Evolutionary conservation across 2,329 filamentous ascomycete genomes (phyloP), one percentile per base, ranked within the genome.

Genomic region (Cordyceps javanica): DNA sequence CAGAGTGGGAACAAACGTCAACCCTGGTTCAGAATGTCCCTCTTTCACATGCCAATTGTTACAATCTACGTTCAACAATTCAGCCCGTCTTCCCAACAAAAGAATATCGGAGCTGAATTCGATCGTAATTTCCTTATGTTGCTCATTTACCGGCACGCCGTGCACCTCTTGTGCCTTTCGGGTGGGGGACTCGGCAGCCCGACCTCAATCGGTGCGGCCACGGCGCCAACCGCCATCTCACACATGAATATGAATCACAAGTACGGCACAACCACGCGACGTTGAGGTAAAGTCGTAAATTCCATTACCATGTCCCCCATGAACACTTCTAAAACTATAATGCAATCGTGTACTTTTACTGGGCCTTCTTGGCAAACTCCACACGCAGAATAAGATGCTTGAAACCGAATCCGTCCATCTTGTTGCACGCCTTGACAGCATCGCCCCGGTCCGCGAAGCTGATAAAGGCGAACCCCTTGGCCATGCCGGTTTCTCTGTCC

Each of bases 381-480:
- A 94, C 90, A 71, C 88, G 82, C 68, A 94, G 76, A 72, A 94
- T 94, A 68, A 94, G 80, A 78, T 94, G 90, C 74, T 89, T 88
- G 79, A 91, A 93, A 76, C 90, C 90, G 66, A 82, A 97, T 69
- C 94, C 94, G 76, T 99, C 94, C 90, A 99, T 93, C 83, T 96
- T 97, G 77, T 89, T 88, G 78, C 90, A 96, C 41, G 94, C 94
- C 78, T 89, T 90, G 66, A 90, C 89, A 65, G 94, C 94, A 74
- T 99, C 94, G 65, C 81, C 75, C 66, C 94, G 82, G 73, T 99
- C 94, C 60, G 88, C 90, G 71, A 94, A 99, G 75, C 90, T 96
- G 81, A 99, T 96, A 74, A 99, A 99, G 26, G 95, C 95, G 73
- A 99, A 99, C 62, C 94, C 94, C 85, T 99, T 99, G 67, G 94